Evolutionary conservation across 1,139 yeast species (phyloP).

Genomic region (Ashbya aceris): DNA sequence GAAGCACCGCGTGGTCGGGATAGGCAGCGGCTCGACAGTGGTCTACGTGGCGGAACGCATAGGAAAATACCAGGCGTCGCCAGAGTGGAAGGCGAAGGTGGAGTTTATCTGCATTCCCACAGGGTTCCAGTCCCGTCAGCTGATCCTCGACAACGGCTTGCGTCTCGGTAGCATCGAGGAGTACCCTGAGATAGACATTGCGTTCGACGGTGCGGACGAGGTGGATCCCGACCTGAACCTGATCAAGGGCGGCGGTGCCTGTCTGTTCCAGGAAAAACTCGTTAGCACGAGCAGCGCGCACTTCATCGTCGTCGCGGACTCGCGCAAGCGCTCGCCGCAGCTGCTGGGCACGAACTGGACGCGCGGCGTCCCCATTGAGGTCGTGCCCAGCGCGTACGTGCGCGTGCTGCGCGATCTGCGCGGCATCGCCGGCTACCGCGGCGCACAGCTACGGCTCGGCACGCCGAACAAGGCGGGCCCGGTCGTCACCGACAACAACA

Average conservation of each 20-base stretch:
- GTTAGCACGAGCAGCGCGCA: constrained; percentile 74
- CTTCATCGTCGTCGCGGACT: constrained; percentile 88
- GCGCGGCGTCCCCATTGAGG: constrained; percentile 92
- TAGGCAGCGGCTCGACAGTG: constrained; percentile 96
- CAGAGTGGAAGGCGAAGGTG: constrained; percentile 37
- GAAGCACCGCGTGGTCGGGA: constrained; percentile 69
- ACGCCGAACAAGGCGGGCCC: constrained; percentile 96
- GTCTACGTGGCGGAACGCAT: constrained; percentile 92
- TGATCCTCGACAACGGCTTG: constrained; percentile 76
- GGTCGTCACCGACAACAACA: constrained; percentile 92
- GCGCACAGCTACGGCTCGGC: constrained; percentile 70
- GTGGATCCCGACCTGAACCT: constrained; percentile 72
- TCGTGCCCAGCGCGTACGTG: constrained; percentile 80
- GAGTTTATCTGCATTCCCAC: constrained; percentile 81
- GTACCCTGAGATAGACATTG: constrained; percentile 71
- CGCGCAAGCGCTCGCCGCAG: constrained; percentile 61
- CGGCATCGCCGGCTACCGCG: constrained; percentile 41
- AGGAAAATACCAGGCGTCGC: constrained; percentile 37
- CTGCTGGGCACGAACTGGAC: constrained; percentile 73
- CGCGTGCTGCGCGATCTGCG: constrained; percentile 58
- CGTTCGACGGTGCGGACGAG: constrained; percentile 98
- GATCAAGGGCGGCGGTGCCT: constrained; percentile 98
- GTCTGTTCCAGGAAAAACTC: constrained; percentile 90
- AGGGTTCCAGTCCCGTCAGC: constrained; percentile 87
- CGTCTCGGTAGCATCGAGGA: constrained; percentile 76